phyloP scores from a whole-genome alignment of 345 rosid species.

The Linum lewisii region DNA sequence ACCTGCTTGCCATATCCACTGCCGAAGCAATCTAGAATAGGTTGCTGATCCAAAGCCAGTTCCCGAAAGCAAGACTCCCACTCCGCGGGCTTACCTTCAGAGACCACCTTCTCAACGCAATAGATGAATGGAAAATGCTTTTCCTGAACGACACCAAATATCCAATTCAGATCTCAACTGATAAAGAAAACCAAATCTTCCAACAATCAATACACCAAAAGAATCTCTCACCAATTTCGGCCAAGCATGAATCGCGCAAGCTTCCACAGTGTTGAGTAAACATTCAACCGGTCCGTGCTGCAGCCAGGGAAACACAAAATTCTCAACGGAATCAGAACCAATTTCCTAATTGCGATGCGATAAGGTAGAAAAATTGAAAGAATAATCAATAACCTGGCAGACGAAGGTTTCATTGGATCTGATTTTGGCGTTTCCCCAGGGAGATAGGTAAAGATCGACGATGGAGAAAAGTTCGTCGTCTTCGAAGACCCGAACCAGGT shows the following conservation, averaged over 20 bases:
- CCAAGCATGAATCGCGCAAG: conserved; percentile 75
- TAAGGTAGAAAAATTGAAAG: neutral
- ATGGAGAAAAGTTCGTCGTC: conserved; percentile 46
- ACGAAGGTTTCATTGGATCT: conserved; percentile 38
- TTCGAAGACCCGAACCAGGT: conserved; percentile 40
- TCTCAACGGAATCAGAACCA: neutral
- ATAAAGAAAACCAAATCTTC: neutral
- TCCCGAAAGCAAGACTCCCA: conserved; percentile 75
- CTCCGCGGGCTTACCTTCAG: conserved; percentile 31
- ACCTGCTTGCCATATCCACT: conserved; percentile 63
- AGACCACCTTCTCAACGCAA: conserved; percentile 63
- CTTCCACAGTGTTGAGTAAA: conserved; percentile 75
- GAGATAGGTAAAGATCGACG: conserved; percentile 63
- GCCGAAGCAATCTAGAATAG: conserved; percentile 46
- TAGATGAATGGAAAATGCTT: conserved; percentile 67
- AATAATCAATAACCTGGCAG: conserved; percentile 50
- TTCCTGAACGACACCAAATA: conserved; percentile 31
- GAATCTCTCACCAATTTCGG: conserved; percentile 46
- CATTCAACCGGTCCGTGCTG: conserved; percentile 88
- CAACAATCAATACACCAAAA: neutral
- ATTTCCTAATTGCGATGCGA: neutral
- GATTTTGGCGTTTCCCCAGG: conserved; percentile 76
- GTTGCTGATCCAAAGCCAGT: conserved; percentile 48
- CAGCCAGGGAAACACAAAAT: conserved; percentile 6
- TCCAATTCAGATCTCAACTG: neutral